Conservation (phyloP, 1,284 basidiomycete genomes). For the Fomitopsis betulina region DNA sequence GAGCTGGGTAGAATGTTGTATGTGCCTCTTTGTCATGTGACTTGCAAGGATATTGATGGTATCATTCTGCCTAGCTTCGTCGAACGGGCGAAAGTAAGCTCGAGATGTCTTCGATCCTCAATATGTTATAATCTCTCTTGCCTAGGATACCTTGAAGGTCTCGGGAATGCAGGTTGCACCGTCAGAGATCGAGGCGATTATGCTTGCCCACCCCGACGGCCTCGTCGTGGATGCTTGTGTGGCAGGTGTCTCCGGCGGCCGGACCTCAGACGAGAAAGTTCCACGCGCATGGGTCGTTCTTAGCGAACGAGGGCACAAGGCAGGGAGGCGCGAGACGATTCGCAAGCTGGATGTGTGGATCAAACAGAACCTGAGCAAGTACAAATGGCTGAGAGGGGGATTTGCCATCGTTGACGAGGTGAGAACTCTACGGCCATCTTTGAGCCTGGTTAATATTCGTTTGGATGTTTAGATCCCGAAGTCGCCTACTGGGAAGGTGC, state of each 20-base stretch:
- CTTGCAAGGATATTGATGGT: background rate
- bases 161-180: constrained; percentile 75
- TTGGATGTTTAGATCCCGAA: constrained; percentile 53
- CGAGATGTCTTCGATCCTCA: background rate
- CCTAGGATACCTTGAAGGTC: constrained; percentile 66
- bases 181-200: constrained; percentile 62
- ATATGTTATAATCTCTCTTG: background rate
- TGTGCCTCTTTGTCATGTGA: constrained; percentile 19
- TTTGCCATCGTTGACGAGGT: constrained; percentile 61
- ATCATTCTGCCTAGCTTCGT: constrained; percentile 39
- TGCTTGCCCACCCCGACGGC: constrained; percentile 52
- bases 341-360: constrained; percentile 55
- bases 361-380: constrained; percentile 56
- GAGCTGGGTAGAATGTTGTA: constrained; percentile 61
- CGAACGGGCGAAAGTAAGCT: constrained; percentile 51
- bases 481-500: constrained; percentile 62
- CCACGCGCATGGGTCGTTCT: constrained; percentile 75
- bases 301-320: constrained; percentile 42
- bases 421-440: constrained; percentile 12
- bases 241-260: constrained; percentile 65
- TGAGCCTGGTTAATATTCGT: background rate
- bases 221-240: constrained; percentile 61
- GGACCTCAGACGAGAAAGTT: constrained; percentile 61
- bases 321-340: constrained; percentile 40
- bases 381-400: constrained; percentile 69